Base-by-base conservation (phyloP, 495 filamentous ascomycete species). In the Talaromyces trachyspermus region DNA sequence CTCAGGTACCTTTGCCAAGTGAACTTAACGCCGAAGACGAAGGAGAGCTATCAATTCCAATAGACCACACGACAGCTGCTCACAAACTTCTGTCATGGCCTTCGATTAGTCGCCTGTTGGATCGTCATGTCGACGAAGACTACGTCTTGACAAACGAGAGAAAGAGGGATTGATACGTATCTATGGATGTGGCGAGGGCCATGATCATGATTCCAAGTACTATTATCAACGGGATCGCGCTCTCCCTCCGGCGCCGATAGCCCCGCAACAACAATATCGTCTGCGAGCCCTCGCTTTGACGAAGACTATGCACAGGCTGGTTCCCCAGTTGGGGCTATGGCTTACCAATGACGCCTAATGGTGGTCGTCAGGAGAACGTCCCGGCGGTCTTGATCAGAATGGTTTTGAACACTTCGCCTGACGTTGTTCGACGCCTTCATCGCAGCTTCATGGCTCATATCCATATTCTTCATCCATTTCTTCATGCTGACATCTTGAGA, bases 391-490 rank as follows among this genome's bases (percentile, higher is more conserved):
- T 10, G 75, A 76, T 48, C 54, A 75, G 4, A 75, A 80, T 48
- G 80, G 82, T 25, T 69, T 66, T 88, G 11, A 84, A 81, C 42
- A 74, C 94, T 42, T 76, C 84, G 46, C 56, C 70, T 15, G 64
- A 60, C 10, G 86, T 75, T 2, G 71, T 95, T 6, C 69, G 69
- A 48, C 72, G 67, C 32, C 83, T 89, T 32, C 75, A 84, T 29
- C 54, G 76, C 12, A 86, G 81, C 61, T 98, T 88, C 60, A 66
- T 89, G 56, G 61, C 81, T 4, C 76, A 94, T 57, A 84, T 98
- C 30, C 85, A 95, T 54, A 86, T 80, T 45, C 78, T 98, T 60
- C 92, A 97, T 61, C 92, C 92, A 10, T 89, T 97, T 57, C 73
- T 98, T 29, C 71, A 84, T 52, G 69, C 73, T 39, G 54, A 56